Conservation (phyloP, 768 basidiomycete species). For the Panellus pusillus region DNA sequence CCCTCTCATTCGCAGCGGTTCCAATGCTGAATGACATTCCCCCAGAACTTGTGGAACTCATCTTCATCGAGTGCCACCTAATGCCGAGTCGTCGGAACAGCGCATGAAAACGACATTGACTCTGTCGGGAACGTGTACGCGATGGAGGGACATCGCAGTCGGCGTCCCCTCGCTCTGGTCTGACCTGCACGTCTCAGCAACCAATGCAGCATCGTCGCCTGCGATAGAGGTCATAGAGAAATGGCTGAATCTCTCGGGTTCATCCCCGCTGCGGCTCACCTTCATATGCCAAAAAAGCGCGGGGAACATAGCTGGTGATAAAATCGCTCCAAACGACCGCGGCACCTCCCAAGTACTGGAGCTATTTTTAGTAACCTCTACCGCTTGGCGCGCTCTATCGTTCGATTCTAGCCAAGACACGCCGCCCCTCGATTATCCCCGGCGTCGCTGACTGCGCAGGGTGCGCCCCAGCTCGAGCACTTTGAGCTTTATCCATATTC, state of each 20-base stretch:
- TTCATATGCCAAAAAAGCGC: constrained; percentile 2
- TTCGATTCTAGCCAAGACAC: constrained; percentile 13
- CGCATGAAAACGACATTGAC: background rate
- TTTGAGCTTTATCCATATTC: constrained; percentile 11
- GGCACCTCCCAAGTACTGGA: constrained; percentile 6
- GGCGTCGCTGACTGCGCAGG: constrained; percentile 6
- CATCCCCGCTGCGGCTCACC: constrained; percentile 1
- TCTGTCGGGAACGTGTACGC: constrained; percentile 6
- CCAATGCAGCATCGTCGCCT: constrained; percentile 2
- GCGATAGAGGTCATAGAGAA: constrained; percentile 2
- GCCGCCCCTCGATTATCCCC: constrained; percentile 11
- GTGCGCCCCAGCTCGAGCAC: constrained; percentile 11
- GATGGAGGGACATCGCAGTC: constrained; percentile 8
- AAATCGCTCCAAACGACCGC: background rate
- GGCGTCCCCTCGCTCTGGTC: constrained; percentile 13
- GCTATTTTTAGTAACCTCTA: constrained; percentile 11
- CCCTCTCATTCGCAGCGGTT: too few species aligned
- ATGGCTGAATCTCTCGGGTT: constrained; percentile 11
- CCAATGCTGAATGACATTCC: constrained; percentile 1
- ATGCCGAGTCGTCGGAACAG: background rate
- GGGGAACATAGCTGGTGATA: background rate
- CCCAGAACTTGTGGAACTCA: constrained; percentile 9
- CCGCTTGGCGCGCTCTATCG: constrained; percentile 7
- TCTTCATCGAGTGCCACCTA: constrained; percentile 5
- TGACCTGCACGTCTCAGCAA: constrained; percentile 2